Conservation (phyloP, 164 flowering plant species). For the Chimonanthus praecox region DNA sequence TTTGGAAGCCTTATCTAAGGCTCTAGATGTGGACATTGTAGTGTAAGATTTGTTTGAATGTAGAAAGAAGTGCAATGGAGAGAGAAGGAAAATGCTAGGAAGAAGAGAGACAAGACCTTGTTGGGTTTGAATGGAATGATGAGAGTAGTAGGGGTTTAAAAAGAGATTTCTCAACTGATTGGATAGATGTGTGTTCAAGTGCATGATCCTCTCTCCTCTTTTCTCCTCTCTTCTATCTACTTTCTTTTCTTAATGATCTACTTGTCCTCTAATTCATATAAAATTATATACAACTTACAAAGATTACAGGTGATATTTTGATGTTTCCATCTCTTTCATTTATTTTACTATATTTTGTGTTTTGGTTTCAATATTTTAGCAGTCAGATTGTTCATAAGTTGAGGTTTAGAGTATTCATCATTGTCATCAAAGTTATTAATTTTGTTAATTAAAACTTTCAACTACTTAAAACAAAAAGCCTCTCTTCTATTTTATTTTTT, state of each 20-base stretch:
- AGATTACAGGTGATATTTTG: background rate
- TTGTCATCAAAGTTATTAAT: background rate
- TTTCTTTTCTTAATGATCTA: background rate
- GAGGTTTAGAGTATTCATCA: background rate
- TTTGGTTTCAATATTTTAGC: background rate
- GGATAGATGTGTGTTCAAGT: background rate
- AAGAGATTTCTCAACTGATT: background rate
- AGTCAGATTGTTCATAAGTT: too few relatives aligned
- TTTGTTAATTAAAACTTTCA: background rate
- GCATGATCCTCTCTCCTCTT: background rate
- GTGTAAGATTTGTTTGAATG: background rate
- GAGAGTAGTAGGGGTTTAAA: background rate
- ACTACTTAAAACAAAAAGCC: too few relatives aligned
- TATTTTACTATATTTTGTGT: background rate
- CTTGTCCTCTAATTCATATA: background rate
- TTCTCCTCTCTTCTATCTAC: background rate
- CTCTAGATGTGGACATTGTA: constrained; percentile 33
- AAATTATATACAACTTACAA: background rate
- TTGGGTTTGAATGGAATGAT: background rate
- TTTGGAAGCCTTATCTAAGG: constrained; percentile 28
- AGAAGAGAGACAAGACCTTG: background rate
- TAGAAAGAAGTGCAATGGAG: constrained; percentile 5
- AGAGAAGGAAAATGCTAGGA: constrained; percentile 9
- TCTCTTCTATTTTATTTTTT: too few relatives aligned
- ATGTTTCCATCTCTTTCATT: background rate